phyloP scores from a whole-genome alignment of 345 rosid species.

The Noccaea bulbosa region DNA sequence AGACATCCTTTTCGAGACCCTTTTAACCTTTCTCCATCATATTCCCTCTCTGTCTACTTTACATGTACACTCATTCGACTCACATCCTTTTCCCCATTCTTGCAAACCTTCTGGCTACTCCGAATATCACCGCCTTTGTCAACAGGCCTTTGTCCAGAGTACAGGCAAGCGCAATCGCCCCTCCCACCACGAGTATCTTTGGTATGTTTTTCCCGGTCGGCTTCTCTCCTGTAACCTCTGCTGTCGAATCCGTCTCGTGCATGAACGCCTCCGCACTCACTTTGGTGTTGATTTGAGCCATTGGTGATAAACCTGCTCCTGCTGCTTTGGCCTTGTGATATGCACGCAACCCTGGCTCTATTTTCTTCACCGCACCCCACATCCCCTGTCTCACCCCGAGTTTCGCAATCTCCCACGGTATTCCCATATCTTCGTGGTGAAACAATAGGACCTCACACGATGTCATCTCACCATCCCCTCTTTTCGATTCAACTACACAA shows the following conservation, averaged over 20 bases:
- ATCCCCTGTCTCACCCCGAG: conserved; percentile 94
- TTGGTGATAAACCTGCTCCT: conserved; percentile 59
- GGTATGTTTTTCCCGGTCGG: conserved; percentile 59
- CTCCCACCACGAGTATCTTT: conserved; percentile 72
- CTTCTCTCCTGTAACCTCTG: conserved; percentile 46
- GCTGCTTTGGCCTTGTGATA: conserved; percentile 71
- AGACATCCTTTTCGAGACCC: conserved; percentile 12
- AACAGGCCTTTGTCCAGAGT: conserved; percentile 82
- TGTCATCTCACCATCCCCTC: conserved; percentile 78
- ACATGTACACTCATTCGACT: conserved; percentile 34
- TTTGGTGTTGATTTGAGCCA: conserved; percentile 93
- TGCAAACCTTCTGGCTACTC: conserved; percentile 89
- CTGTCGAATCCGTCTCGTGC: conserved; percentile 49
- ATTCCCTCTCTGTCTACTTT: conserved; percentile 19
- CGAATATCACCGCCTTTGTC: conserved; percentile 91
- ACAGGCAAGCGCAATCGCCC: conserved; percentile 92
- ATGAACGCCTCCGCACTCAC: conserved; percentile 68
- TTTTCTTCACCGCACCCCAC: conserved; percentile 99
- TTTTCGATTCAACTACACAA: conserved; percentile 82
- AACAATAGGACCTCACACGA: conserved; percentile 93
- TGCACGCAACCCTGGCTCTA: conserved; percentile 80
- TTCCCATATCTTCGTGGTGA: conserved; percentile 98
- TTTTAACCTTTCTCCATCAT: conserved; percentile 23
- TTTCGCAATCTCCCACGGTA: conserved; percentile 96
- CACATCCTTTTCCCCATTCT: conserved; percentile 77